Evolutionary conservation across 495 filamentous ascomycete species (phyloP).

Genomic region (Penicillium malachiteum): DNA sequence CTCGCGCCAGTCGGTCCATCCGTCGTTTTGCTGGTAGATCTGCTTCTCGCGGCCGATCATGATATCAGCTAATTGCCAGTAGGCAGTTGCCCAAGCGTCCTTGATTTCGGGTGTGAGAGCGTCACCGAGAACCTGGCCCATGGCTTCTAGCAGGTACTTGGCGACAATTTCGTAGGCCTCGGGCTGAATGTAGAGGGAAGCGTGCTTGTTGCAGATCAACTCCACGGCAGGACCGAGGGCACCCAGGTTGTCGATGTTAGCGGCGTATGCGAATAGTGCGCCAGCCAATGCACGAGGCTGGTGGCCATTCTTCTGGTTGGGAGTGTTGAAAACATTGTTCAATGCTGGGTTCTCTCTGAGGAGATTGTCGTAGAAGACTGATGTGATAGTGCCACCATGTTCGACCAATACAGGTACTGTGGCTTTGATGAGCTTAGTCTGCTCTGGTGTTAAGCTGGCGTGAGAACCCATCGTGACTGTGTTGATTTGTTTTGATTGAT

Average conservation of each 20-base stretch:
- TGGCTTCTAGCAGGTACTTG: conserved; percentile 63
- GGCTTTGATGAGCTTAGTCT: conserved; percentile 42
- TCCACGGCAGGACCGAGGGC: conserved; percentile 62
- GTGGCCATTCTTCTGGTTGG: conserved; percentile 62
- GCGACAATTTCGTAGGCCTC: conserved; percentile 70
- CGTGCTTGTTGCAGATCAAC: conserved; percentile 74
- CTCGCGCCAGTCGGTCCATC: conserved; percentile 64
- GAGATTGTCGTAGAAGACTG: conserved; percentile 67
- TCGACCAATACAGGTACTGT: conserved; percentile 56
- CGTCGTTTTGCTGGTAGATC: conserved; percentile 54
- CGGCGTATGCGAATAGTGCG: conserved; percentile 68
- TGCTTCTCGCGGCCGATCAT: conserved; percentile 64
- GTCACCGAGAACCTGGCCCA: conserved; percentile 64
- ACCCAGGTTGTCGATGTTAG: conserved; percentile 67
- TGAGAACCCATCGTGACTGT: conserved; percentile 17
- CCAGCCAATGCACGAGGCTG: conserved; percentile 65
- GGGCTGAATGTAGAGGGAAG: conserved; percentile 65
- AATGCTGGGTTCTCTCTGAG: conserved; percentile 60
- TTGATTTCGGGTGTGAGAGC: conserved; percentile 65
- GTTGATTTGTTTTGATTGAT: too few relatives aligned
- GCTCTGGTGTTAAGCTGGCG: conserved; percentile 25
- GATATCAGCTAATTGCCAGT: conserved; percentile 67
- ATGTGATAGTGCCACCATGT: conserved; percentile 66
- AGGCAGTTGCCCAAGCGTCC: conserved; percentile 70
- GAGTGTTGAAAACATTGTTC: conserved; percentile 64